These are phyloP conservation scores for Venturia oleaginea DNA, from an alignment of 2,329 filamentous ascomycete genomes.

Conservation along the genomic window DNA sequence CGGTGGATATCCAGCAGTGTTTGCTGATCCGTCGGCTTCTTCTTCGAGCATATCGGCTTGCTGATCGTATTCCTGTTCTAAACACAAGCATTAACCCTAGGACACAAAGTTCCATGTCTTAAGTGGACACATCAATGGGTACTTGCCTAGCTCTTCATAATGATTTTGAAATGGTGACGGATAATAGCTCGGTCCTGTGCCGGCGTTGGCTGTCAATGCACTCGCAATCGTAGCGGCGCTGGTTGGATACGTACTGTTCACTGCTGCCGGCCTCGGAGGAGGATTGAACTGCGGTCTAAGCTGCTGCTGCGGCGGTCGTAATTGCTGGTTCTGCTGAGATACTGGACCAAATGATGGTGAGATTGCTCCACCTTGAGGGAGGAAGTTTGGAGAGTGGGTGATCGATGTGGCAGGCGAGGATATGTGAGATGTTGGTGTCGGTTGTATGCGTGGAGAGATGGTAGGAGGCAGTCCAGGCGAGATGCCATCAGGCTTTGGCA, in stretches of 20 bases:
- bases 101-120: slow-evolving; percentile 53
- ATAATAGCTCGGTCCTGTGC: slow-evolving; percentile 49
- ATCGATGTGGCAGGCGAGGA: slow-evolving; percentile 53
- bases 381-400: slow-evolving; percentile 52
- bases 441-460: slow-evolving; percentile 62
- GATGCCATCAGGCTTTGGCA: slow-evolving; percentile 58
- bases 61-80: slow-evolving; percentile 96
- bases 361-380: slow-evolving; percentile 51
- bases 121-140: slow-evolving; percentile 32
- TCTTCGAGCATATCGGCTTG: slow-evolving; percentile 85
- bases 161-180: slow-evolving; percentile 86
- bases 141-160: slow-evolving; percentile 91
- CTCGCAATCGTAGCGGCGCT: slow-evolving; percentile 8
- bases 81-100: slow-evolving; percentile 56
- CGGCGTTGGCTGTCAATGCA: not conserved
- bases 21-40: slow-evolving; percentile 51
- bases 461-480: slow-evolving; percentile 32
- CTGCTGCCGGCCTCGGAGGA: slow-evolving; percentile 10
- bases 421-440: slow-evolving; percentile 71
- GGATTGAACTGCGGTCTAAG: slow-evolving; percentile 9
- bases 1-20: slow-evolving; percentile 44
- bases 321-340: slow-evolving; percentile 41
- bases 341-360: slow-evolving; percentile 50
- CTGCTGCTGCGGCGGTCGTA: slow-evolving; percentile 13
- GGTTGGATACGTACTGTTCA: slow-evolving; percentile 6